Evolutionary conservation across 1,284 basidiomycete genomes (phyloP), one percentile per base, ranked within the genome.

Genomic region (Anthracocystis walkeri): DNA sequence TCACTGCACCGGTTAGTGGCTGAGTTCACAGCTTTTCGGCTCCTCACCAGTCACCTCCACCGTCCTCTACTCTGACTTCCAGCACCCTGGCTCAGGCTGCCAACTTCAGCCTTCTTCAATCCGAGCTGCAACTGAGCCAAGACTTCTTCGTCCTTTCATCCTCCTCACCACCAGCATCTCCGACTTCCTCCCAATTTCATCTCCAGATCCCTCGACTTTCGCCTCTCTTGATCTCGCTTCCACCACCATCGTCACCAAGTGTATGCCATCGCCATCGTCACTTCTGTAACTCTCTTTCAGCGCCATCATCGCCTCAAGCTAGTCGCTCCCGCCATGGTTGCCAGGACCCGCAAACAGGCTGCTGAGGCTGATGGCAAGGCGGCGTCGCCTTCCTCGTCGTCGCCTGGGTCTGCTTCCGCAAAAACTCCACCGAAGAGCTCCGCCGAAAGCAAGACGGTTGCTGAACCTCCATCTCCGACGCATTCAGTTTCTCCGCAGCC

Each of bases 301-400:
- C 25, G 25, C 25, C 27, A n/a, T 52, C 50, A 27, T 18, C 50
- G 31, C 18, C 35, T 27, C 38, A 40, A 12, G 40, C 18, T 21
- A 18, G 7, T 20, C 14, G 54, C 33, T n/a, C 33, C 35, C 38
- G 31, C 27, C 23, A 65, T 70, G 67, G 62, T 65, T 31, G 41
- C 35, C 12, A 55, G 14, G n/a, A 70, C 62, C 20, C 67, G 67
- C 58, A 52, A 49, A 41, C 53, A 58, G 40, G 53, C 62, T 5
- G 53, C 58, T 29, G 53, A 31, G 38, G 42, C 48, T 42, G 16
- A 44, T 11, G 14, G 23, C 3, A 14, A 23, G 14, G n/a, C 21
- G 10, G 5, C 40, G 4, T 52, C 51, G 14, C 38, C 57, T 20
- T 46, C 41, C 25, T 14, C 58, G 14, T 16, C 62, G 7, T n/a